phyloP scores from a whole-genome alignment of 257 asterid genomes.

The Solanum dulcamara region DNA sequence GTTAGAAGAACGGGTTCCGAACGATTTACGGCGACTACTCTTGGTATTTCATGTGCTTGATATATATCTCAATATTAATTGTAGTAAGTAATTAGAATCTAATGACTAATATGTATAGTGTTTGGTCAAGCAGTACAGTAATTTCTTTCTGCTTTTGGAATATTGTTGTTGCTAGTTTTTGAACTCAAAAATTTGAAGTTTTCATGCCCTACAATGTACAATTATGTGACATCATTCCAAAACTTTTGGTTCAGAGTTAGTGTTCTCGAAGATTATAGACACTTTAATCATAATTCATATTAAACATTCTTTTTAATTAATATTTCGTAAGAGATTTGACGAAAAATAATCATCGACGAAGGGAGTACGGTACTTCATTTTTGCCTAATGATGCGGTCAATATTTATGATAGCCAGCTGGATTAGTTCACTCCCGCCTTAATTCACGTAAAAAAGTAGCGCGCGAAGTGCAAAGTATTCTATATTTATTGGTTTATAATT shows the following conservation, averaged over 20 bases:
- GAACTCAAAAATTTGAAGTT: background rate
- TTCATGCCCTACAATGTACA: background rate
- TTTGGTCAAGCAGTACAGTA: background rate
- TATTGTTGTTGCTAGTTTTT: background rate
- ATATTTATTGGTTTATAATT: background rate
- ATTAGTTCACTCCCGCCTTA: background rate
- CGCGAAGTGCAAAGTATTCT: background rate
- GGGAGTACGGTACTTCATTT: too few species aligned
- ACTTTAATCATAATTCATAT: background rate
- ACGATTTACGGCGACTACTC: slow-evolving; percentile 25
- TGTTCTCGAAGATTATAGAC: background rate
- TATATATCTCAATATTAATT: background rate
- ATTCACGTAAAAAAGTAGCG: background rate
- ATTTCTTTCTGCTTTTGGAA: background rate
- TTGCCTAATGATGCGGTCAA: too few species aligned
- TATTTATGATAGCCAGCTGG: background rate
- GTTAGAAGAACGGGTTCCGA: slow-evolving; percentile 41
- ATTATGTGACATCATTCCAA: background rate
- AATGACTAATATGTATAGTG: background rate
- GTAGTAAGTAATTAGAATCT: background rate
- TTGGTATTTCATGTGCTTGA: slow-evolving; percentile 50
- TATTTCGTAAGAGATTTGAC: too few species aligned
- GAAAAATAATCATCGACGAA: too few species aligned
- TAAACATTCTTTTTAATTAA: too few species aligned
- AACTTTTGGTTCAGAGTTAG: background rate